Conservation (phyloP, 768 basidiomycete genomes). For the Auriculariales sp. region DNA sequence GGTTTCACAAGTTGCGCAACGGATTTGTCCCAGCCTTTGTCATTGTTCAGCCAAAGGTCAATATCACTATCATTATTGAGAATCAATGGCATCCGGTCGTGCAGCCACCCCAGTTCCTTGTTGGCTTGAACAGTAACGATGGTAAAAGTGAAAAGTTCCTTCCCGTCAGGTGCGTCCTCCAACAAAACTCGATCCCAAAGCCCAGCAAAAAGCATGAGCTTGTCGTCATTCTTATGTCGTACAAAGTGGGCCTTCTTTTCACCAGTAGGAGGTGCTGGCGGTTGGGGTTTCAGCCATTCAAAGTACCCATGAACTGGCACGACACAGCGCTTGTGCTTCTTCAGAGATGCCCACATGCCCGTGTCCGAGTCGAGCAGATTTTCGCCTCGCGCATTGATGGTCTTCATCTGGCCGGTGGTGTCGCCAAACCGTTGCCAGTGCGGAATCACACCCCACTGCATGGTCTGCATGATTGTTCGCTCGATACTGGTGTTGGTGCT, state of each 20-base stretch:
- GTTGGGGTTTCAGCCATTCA: conserved; percentile 87
- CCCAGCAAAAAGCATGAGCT: conserved; percentile 75
- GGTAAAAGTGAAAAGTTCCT: conserved; percentile 65
- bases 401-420: conserved; percentile 41
- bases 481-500: conserved; percentile 6
- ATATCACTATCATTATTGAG: conserved; percentile 48
- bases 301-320: conserved; percentile 81
- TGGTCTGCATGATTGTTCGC: conserved; percentile 53
- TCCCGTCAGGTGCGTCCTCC: conserved; percentile 30
- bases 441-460: conserved; percentile 86
- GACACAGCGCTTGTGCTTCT: conserved; percentile 73
- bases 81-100: conserved; percentile 80
- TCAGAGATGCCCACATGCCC: conserved; percentile 77
- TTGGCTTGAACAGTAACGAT: conserved; percentile 76
- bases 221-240: conserved; percentile 40
- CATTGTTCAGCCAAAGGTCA: conserved; percentile 64
- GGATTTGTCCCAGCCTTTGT: conserved; percentile 47
- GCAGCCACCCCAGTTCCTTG: conserved; percentile 68
- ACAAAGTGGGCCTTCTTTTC: conserved; percentile 71
- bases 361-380: conserved; percentile 50
- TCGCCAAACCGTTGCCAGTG: conserved; percentile 72
- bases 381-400: conserved; percentile 85
- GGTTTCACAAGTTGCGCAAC: conserved; percentile 48
- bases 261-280: too few relatives aligned
- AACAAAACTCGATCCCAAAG: conserved; percentile 65